Conservation (phyloP, 257 asterid species). For the Cordia subcordata region DNA sequence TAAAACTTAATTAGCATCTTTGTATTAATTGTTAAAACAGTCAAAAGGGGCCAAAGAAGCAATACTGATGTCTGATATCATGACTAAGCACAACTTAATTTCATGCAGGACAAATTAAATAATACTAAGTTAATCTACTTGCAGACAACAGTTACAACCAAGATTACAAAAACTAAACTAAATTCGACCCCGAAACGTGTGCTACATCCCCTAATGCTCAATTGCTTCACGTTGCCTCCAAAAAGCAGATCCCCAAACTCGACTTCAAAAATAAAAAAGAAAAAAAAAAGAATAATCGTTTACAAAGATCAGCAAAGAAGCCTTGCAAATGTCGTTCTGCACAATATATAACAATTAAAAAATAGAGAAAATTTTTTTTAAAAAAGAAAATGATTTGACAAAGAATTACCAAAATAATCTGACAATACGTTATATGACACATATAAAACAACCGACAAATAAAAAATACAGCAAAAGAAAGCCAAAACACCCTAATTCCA, state of each 20-base stretch:
- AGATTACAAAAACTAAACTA: background rate
- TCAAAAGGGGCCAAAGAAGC: background rate
- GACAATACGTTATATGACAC: too few relatives aligned
- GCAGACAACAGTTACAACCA: background rate
- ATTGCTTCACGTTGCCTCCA: background rate
- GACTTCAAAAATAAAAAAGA: background rate
- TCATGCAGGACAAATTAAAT: background rate
- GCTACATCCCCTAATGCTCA: background rate
- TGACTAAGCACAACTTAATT: background rate
- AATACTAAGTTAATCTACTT: slow-evolving; percentile 1
- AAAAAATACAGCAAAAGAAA: too few relatives aligned
- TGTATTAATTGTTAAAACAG: background rate
- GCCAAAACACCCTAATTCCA: background rate
- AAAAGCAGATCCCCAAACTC: slow-evolving; percentile 1
- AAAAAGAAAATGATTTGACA: too few relatives aligned
- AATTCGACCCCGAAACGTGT: background rate
- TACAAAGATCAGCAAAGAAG: too few relatives aligned
- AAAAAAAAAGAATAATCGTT: too few relatives aligned
- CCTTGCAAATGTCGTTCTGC: too few relatives aligned
- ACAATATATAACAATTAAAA: too few relatives aligned
- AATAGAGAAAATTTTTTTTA: too few relatives aligned
- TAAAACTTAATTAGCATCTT: background rate
- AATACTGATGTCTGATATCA: background rate
- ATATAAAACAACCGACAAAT: too few relatives aligned
- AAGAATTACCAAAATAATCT: too few relatives aligned